Conservation (phyloP, 208 protist species). For the Trypanosoma theileri region DNA sequence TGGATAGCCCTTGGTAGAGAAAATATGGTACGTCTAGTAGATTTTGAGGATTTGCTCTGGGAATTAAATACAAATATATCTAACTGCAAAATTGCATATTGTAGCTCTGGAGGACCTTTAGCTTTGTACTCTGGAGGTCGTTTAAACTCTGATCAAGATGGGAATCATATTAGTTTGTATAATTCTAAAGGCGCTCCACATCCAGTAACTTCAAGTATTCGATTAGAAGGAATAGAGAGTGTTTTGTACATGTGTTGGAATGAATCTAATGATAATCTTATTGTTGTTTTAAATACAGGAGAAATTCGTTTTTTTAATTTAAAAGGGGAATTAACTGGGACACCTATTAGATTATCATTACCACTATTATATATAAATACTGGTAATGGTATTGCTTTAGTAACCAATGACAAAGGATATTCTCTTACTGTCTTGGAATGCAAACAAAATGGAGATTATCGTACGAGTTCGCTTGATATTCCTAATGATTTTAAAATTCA, state of each 20-base stretch:
- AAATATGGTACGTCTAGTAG: slow-evolving; percentile 54
- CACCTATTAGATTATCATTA: slow-evolving; percentile 36
- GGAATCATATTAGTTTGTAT: slow-evolving; percentile 36
- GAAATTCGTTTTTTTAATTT: slow-evolving; percentile 63
- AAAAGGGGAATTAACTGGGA: slow-evolving; percentile 29
- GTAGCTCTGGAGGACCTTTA: slow-evolving; percentile 45
- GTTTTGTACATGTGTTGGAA: slow-evolving; percentile 78
- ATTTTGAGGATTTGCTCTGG: slow-evolving; percentile 41
- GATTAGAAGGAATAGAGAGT: slow-evolving; percentile 37
- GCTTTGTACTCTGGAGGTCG: slow-evolving; percentile 39
- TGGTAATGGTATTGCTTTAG: slow-evolving; percentile 50
- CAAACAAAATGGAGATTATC: slow-evolving; percentile 12
- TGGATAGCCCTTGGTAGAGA: slow-evolving; percentile 67
- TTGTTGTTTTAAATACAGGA: slow-evolving; percentile 55
- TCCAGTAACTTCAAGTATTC: slow-evolving; percentile 28
- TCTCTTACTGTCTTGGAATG: slow-evolving; percentile 19
- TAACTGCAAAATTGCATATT: slow-evolving; percentile 45
- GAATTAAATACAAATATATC: slow-evolving; percentile 26
- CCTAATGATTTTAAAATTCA: slow-evolving; percentile 21
- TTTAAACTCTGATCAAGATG: slow-evolving; percentile 17
- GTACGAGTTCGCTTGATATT: slow-evolving; percentile 7
- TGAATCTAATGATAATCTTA: slow-evolving; percentile 53
- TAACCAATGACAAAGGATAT: slow-evolving; percentile 9
- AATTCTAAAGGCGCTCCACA: slow-evolving; percentile 26
- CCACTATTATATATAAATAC: slow-evolving; percentile 37